Conservation (phyloP, 2,329 filamentous ascomycete species). For the Colletotrichum tropicicola region DNA sequence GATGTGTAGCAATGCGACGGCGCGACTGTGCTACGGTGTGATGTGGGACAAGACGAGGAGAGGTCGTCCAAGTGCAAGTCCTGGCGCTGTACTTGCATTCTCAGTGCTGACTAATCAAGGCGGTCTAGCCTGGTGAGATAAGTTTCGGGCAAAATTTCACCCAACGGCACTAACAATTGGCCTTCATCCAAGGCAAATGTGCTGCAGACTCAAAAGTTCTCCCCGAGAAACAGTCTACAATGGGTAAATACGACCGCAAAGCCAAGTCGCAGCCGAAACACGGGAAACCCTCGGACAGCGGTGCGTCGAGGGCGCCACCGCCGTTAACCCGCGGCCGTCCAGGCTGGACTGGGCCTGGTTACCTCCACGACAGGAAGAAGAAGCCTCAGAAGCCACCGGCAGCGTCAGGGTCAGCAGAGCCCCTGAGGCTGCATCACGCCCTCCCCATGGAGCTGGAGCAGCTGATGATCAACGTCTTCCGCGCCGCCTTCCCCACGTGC, state of each 20-base stretch:
- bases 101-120: too few relatives aligned
- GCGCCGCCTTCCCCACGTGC: conserved; percentile 30
- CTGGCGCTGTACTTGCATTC: too few relatives aligned
- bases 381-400: conserved; percentile 15
- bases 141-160: too few relatives aligned
- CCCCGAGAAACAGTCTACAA: neutral
- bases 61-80: too few relatives aligned
- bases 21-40: too few relatives aligned
- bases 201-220: too few relatives aligned
- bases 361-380: conserved; percentile 19
- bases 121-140: too few relatives aligned
- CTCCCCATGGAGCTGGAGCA: conserved; percentile 29
- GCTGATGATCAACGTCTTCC: conserved; percentile 30
- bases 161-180: too few relatives aligned
- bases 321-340: conserved; percentile 22
- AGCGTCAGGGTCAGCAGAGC: neutral
- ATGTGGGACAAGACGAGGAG: too few relatives aligned
- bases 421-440: neutral
- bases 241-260: conserved; percentile 30
- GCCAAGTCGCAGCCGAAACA: conserved; percentile 32
- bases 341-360: conserved; percentile 29
- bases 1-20: too few relatives aligned
- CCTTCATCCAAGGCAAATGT: too few relatives aligned
- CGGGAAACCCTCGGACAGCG: conserved; percentile 26
- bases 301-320: conserved; percentile 29